A percentile compares a stretch with the other conserved stretches of the same genome.
Conservation (phyloP, 345 rosid genomes). For the Citrus cavaleriei region DNA sequence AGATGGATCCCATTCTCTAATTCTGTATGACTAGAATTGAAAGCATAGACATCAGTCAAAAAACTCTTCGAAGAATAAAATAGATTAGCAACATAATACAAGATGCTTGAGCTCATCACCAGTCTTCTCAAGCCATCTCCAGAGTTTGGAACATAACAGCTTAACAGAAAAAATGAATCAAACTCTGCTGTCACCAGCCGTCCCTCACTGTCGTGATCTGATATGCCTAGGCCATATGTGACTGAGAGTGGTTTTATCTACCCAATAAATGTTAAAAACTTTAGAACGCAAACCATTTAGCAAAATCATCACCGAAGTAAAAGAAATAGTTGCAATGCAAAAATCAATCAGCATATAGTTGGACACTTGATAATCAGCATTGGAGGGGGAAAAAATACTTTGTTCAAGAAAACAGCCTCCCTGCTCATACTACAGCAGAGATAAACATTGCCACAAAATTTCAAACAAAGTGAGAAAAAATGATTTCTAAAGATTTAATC, state of each 20-base stretch:
- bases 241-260: conserved; percentile 92
- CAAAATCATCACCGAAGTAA: not conserved
- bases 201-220: conserved; percentile 87
- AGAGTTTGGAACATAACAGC: conserved; percentile 84
- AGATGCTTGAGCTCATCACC: conserved; percentile 39
- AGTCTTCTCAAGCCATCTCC: conserved; percentile 96
- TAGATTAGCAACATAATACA: not conserved
- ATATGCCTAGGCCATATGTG: conserved; percentile 66
- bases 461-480: not conserved
- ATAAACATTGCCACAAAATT: not conserved
- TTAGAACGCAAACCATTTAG: not conserved
- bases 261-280: conserved; percentile 16
- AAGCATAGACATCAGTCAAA: conserved; percentile 11
- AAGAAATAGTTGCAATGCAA: not conserved
- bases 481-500: not conserved
- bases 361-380: not conserved
- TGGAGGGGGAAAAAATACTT: not conserved
- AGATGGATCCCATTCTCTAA: conserved; percentile 71
- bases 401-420: not conserved
- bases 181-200: conserved; percentile 86
- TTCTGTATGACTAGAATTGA: conserved; percentile 62
- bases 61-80: not conserved
- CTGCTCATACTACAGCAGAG: not conserved
- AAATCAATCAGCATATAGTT: not conserved
- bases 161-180: conserved; percentile 71